phyloP scores from a whole-genome alignment of 495 filamentous ascomycete species.

The Collariella sp. region DNA sequence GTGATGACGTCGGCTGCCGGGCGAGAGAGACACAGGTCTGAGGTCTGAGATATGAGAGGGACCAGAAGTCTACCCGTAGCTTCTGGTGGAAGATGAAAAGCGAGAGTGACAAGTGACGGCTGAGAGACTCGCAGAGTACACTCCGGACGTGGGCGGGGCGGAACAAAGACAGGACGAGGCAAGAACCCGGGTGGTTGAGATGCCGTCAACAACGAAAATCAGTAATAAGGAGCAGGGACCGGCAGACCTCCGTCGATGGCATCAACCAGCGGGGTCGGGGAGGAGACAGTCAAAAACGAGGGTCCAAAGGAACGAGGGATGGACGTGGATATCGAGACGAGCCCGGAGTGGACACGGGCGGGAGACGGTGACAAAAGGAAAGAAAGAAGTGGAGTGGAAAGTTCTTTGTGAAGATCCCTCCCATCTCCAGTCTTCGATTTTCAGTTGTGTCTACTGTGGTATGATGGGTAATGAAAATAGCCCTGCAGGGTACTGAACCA shows the following conservation, averaged over 20 bases:
- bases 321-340: not conserved
- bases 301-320: not conserved
- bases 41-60: no score
- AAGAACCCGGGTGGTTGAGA: not conserved
- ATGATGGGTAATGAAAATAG: no score
- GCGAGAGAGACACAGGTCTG: no score
- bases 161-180: not conserved
- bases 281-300: constrained; percentile 7
- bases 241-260: constrained; percentile 3
- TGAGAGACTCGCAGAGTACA: constrained; percentile 1
- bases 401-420: not conserved
- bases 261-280: constrained; percentile 2
- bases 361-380: not conserved
- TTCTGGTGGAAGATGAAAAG: not conserved
- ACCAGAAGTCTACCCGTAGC: no score
- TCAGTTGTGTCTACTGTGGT: no score
- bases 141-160: not conserved
- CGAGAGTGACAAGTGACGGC: not conserved
- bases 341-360: not conserved
- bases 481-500: no score
- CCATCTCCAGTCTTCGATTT: not conserved
- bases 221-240: not conserved
- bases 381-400: not conserved
- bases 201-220: not conserved
- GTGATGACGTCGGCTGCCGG: no score